Evolutionary conservation across 192 early-diverging fungal species (phyloP).

Genomic region (Rhizophagus sp.): DNA sequence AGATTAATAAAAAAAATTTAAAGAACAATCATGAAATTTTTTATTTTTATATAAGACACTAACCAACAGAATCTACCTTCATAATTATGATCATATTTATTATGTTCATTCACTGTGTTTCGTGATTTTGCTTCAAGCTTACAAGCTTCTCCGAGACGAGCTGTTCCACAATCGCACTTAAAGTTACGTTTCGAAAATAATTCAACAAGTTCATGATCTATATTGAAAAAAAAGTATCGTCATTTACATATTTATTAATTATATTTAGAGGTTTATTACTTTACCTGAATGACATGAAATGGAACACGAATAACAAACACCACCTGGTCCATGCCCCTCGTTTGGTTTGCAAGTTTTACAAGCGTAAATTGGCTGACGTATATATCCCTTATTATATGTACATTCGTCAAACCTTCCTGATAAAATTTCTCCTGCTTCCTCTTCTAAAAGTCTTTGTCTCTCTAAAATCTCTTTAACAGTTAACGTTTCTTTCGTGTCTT

Average conservation of each 20-base stretch:
- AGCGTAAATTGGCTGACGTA: constrained; percentile 79
- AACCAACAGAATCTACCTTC: constrained; percentile 80
- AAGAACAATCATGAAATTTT: background rate
- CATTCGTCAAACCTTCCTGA: constrained; percentile 76
- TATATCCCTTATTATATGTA: constrained; percentile 70
- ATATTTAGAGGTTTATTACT: background rate
- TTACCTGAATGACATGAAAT: constrained; percentile 67
- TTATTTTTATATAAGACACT: background rate
- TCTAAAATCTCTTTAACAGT: constrained; percentile 43
- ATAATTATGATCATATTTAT: constrained; percentile 86
- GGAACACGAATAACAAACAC: constrained; percentile 78
- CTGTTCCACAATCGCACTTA: constrained; percentile 87
- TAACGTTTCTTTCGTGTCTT: constrained; percentile 37
- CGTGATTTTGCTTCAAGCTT: constrained; percentile 44
- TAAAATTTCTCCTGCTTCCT: constrained; percentile 55
- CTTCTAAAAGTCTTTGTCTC: constrained; percentile 39
- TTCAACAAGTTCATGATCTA: constrained; percentile 79
- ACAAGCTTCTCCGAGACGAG: constrained; percentile 49
- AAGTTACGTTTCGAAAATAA: constrained; percentile 84
- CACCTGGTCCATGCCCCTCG: constrained; percentile 41
- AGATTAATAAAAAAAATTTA: background rate
- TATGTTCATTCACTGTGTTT: constrained; percentile 58
- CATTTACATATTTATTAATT: background rate
- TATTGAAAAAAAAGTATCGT: too few relatives aligned
- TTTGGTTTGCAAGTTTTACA: constrained; percentile 73